These are phyloP conservation scores for Colletotrichum graminicola DNA, from an alignment of 2,329 filamentous ascomycete species.

Conservation along the genomic window DNA sequence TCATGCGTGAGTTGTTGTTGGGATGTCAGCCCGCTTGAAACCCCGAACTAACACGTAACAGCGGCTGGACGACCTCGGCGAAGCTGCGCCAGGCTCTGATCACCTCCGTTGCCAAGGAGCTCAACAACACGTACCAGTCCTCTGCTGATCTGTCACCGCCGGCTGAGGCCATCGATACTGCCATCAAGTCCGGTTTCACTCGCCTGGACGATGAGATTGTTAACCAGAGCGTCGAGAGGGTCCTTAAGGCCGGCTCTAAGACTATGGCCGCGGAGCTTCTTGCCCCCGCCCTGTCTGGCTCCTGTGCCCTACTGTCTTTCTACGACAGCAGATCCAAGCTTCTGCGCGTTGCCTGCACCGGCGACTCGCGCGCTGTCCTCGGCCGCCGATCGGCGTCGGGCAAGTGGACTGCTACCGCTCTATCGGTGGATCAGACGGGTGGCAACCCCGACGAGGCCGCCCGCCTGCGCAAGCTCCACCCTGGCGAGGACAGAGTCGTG, in stretches of 20 bases:
- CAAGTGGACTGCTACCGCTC: conserved; percentile 91
- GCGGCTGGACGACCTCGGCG: conserved; percentile 97
- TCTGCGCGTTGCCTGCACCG: conserved; percentile 93
- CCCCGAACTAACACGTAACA: conserved; percentile 52
- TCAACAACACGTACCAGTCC: conserved; percentile 91
- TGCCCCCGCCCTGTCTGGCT: conserved; percentile 94
- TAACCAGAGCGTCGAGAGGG: conserved; percentile 90
- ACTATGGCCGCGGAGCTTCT: conserved; percentile 91
- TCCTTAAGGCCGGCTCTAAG: conserved; percentile 89
- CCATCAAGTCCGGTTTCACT: conserved; percentile 93
- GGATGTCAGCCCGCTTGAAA: not conserved
- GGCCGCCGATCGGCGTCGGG: conserved; percentile 82
- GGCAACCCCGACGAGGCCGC: conserved; percentile 86
- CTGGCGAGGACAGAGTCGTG: conserved; percentile 88
- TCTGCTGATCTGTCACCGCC: conserved; percentile 73
- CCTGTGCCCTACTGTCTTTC: conserved; percentile 94
- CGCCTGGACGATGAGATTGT: conserved; percentile 95
- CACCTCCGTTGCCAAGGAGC: conserved; percentile 89
- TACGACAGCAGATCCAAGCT: conserved; percentile 91
- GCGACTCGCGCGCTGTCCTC: conserved; percentile 94
- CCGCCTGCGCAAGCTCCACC: conserved; percentile 87
- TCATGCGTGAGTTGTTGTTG: conserved; percentile 75
- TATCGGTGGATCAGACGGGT: conserved; percentile 95
- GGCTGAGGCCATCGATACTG: conserved; percentile 84
- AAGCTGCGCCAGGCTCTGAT: conserved; percentile 94